Base-by-base conservation (phyloP, 2,329 filamentous ascomycete species). In the Ascochyta lentis region DNA sequence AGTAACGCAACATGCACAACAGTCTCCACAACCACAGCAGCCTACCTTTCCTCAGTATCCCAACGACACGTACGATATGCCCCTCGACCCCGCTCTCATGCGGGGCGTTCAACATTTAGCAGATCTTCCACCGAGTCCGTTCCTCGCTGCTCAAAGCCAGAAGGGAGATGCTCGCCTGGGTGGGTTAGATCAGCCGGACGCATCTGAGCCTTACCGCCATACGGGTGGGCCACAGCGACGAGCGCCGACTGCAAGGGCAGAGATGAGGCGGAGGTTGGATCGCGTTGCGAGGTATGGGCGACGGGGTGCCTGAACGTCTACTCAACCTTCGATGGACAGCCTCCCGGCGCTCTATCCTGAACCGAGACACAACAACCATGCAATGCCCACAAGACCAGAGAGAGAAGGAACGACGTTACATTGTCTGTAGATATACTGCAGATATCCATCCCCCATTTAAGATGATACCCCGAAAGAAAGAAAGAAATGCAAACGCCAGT, bases 31-130 rank as follows among this genome's bases (percentile, higher is more conserved):
- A 73, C 40, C 60, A 35, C 39, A 45, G 6, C 41, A 33, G 7
- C 60, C 74, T 65, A n/a, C 68, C 61, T 61, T 58, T 22, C 50
- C 57, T 8, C 49, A 56, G 19, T 73, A 42, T 56, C 76, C 35
- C 73, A 76, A 78, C 53, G 72, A 76, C 23, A 72, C 81, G 42
- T 82, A 79, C 56, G 77, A 82, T 38, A 78, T 87, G 71, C 84
- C 84, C 2, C 79, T 86, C 38, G 85, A 88, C 56, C 85, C 85
- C 2, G 84, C 85, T 34, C 84, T 88, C 43, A 86, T 87, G 79
- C 78, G 81, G 29, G 66, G 58, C 13, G 51, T 71, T 1, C 55
- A 65, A n/a, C 35, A 47, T 34, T 62, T 73, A 3, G 65, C 68
- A 22, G 69, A 74, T 31, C 59, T 73, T n/a, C 70, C 71, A 6